phyloP scores from a whole-genome alignment of 129 eudicot species.

The Cynara cardunculus region DNA sequence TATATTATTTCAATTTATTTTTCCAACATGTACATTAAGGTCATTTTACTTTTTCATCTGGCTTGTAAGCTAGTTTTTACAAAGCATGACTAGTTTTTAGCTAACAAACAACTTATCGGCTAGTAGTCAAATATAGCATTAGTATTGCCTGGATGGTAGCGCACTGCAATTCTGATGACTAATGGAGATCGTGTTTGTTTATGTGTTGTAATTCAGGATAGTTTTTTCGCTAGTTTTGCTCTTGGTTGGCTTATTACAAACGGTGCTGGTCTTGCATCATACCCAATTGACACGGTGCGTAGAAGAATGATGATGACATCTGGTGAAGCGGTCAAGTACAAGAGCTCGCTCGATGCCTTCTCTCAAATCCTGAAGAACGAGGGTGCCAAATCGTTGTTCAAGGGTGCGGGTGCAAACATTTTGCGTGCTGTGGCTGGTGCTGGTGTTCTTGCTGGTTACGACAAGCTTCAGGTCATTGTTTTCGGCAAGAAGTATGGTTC shows the following conservation, averaged over 20 bases:
- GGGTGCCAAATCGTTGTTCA: conserved; percentile 53
- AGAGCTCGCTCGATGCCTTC: conserved; percentile 58
- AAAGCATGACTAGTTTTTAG: too few relatives aligned
- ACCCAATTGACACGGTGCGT: conserved; percentile 62
- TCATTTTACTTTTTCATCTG: neutral
- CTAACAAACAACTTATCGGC: neutral
- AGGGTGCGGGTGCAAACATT: conserved; percentile 59
- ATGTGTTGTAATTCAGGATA: conserved; percentile 39
- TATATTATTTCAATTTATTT: neutral
- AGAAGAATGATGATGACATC: conserved; percentile 83
- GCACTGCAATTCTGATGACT: too few relatives aligned
- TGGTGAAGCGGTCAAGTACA: conserved; percentile 64
- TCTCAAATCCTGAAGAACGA: conserved; percentile 46
- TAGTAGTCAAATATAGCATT: too few relatives aligned
- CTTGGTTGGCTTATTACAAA: conserved; percentile 66
- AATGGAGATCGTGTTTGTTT: neutral
- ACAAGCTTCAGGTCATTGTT: conserved; percentile 38
- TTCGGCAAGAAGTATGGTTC: conserved; percentile 42
- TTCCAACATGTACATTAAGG: neutral
- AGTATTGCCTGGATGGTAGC: too few relatives aligned
- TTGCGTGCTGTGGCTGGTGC: conserved; percentile 45
- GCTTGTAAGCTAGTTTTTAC: neutral
- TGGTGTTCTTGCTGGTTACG: conserved; percentile 47
- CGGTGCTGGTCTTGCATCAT: conserved; percentile 68
- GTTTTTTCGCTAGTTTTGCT: conserved; percentile 57